Conservation (phyloP, 2,329 filamentous ascomycete species). For the Hymenoscyphus infarciens region DNA sequence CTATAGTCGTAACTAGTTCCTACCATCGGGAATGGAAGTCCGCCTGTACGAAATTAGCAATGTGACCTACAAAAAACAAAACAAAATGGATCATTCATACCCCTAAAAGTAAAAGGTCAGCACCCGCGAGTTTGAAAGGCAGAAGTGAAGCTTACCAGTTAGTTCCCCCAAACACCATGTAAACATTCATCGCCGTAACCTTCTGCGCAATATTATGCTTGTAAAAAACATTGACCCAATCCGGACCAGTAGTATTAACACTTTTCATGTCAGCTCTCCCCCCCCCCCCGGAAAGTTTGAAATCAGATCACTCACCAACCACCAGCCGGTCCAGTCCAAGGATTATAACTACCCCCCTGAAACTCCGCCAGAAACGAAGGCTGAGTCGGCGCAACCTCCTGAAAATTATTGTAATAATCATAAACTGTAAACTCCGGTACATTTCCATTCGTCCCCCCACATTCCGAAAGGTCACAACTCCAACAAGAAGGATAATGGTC, state of each 20-base stretch:
- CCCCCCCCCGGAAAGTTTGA: not conserved
- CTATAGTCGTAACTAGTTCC: constrained; percentile 63
- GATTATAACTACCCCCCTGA: constrained; percentile 57
- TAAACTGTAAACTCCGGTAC: constrained; percentile 47
- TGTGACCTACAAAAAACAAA: no score
- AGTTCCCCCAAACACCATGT: constrained; percentile 64
- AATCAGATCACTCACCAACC: constrained; percentile 29
- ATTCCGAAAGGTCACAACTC: constrained; percentile 60
- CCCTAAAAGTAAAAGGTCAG: not conserved
- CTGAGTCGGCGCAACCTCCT: constrained; percentile 28
- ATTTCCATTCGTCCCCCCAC: constrained; percentile 55
- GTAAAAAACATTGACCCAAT: constrained; percentile 63
- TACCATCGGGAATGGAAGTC: constrained; percentile 53
- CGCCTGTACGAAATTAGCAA: constrained; percentile 37
- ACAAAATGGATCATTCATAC: not conserved
- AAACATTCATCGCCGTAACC: constrained; percentile 57
- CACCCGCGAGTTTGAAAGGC: not conserved
- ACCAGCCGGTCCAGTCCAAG: constrained; percentile 55
- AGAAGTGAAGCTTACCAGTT: constrained; percentile 44
- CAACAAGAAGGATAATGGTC: constrained; percentile 57
- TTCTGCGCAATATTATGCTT: constrained; percentile 57
- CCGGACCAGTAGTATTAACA: constrained; percentile 47
- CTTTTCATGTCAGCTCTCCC: not conserved
- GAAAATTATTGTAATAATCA: constrained; percentile 36
- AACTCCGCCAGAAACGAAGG: constrained; percentile 54